Evolutionary conservation across 306 rosid species (phyloP).

Genomic region (Canavalia gladiata): DNA sequence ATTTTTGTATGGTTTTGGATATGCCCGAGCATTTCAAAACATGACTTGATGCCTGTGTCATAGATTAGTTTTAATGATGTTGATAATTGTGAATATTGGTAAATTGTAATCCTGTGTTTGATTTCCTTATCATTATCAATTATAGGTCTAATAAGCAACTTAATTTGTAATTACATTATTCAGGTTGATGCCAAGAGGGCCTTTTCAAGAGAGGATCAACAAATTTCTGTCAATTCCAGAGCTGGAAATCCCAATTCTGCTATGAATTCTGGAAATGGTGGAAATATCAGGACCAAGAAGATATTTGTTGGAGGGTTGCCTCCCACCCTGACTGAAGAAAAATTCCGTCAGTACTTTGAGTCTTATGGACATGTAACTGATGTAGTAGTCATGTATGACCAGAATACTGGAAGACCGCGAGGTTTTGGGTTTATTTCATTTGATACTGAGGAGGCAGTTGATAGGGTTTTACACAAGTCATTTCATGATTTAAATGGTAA

Average conservation of each 20-base stretch:
- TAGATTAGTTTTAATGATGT: constrained; percentile 3
- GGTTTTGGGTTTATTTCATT: constrained; percentile 98
- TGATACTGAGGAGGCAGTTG: constrained; percentile 95
- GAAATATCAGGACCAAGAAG: constrained; percentile 88
- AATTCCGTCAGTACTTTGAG: constrained; percentile 89
- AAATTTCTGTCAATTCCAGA: constrained; percentile 74
- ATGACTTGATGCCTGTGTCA: background rate
- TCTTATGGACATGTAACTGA: constrained; percentile 87
- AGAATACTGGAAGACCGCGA: constrained; percentile 96
- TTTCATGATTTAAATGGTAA: constrained; percentile 97
- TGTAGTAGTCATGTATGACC: constrained; percentile 98
- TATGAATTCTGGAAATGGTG: constrained; percentile 80
- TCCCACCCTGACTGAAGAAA: constrained; percentile 85
- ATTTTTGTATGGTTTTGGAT: constrained; percentile 13
- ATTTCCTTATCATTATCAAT: constrained; percentile 21
- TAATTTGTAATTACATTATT: constrained; percentile 50
- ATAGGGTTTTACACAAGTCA: constrained; percentile 93
- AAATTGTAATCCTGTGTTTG: background rate
- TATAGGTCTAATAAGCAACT: constrained; percentile 18
- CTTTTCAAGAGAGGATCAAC: constrained; percentile 97
- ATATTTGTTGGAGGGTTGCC: constrained; percentile 99
- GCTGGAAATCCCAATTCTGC: constrained; percentile 70
- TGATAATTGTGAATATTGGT: constrained; percentile 8
- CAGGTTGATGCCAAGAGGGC: constrained; percentile 99
- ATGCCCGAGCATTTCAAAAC: background rate